A percentile compares a stretch with the other conserved stretches of the same genome.
These are phyloP conservation scores for Pestalotiopsis sp. DNA, from an alignment of 2,329 filamentous ascomycete genomes.

Conservation along the genomic window DNA sequence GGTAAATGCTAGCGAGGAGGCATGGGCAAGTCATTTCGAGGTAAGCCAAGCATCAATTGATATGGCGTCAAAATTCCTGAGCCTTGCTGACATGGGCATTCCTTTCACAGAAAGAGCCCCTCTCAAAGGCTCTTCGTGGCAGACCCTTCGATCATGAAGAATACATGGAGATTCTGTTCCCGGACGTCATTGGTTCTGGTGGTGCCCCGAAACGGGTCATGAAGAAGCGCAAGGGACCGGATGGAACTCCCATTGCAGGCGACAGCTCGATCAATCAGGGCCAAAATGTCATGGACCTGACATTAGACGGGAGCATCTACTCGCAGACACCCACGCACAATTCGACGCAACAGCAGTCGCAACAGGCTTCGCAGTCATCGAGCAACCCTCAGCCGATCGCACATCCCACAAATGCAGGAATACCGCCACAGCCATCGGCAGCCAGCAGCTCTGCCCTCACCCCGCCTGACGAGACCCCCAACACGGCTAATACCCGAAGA, in stretches of 20 bases:
- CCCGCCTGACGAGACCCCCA: constrained; percentile 54
- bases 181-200: constrained; percentile 61
- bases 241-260: constrained; percentile 39
- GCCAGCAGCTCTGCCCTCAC: constrained; percentile 50
- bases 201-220: constrained; percentile 62
- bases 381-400: background rate
- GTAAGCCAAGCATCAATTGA: constrained; percentile 37
- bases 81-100: background rate
- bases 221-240: constrained; percentile 52
- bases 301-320: constrained; percentile 11
- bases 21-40: constrained; percentile 59
- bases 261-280: constrained; percentile 52
- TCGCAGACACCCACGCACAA: constrained; percentile 13
- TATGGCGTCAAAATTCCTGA: background rate
- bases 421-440: constrained; percentile 41
- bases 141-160: constrained; percentile 63
- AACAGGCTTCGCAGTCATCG: constrained; percentile 16
- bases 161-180: constrained; percentile 62
- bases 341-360: constrained; percentile 15
- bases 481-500: constrained; percentile 43
- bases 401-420: constrained; percentile 24
- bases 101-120: constrained; percentile 53
- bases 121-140: constrained; percentile 58
- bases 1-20: constrained; percentile 58
- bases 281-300: constrained; percentile 41